Evolutionary conservation across 2,329 filamentous ascomycete genomes (phyloP), one percentile per base, ranked within the genome.

Genomic region (Aureobasidium subglaciale): DNA sequence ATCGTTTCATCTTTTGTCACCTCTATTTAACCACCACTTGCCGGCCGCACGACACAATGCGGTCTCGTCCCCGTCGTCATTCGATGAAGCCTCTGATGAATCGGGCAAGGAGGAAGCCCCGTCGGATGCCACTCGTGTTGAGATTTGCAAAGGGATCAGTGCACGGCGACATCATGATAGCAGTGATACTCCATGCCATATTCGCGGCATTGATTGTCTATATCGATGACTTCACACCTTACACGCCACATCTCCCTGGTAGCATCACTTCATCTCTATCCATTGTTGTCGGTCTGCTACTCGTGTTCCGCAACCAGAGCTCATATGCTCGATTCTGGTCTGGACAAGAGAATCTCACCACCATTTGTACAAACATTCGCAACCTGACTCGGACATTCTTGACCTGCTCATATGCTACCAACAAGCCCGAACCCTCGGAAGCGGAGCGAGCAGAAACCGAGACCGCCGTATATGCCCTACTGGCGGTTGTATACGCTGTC

Each of bases 201-300:
- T 82, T 84, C 62, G 79, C 82, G 4, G 78, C 77, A 1, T 66
- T 82, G 2, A 73, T 86, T 53, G 79, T 83, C 27, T 83, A 77
- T 61, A 67, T 83, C 56, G 80, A 85, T 64, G 71, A 72, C 52
- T 72, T 76, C 62, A 52, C 55, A 24, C 29, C 32, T 6, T 73
- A 79, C 22, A 53, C 43, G 71, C 52, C 58, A 8, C 77, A 75
- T 35, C 73, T 85, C 32, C 82, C 83, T 8, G 74, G 74, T 45
- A 79, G 73, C 60, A 84, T 85, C 59, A 81, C 85, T 41, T 82
- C 83, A 2, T 80, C 77, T 13, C 71, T 86, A 1, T 82, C 78
- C 30, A 86, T 86, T 56, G 83, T 86, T 49, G 82, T 86, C 2
- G 83, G 83, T 63, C 67, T 86, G 37, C 84, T 86, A 77, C 79